Conservation (phyloP, 768 basidiomycete genomes). For the Lactarius evosmus region DNA sequence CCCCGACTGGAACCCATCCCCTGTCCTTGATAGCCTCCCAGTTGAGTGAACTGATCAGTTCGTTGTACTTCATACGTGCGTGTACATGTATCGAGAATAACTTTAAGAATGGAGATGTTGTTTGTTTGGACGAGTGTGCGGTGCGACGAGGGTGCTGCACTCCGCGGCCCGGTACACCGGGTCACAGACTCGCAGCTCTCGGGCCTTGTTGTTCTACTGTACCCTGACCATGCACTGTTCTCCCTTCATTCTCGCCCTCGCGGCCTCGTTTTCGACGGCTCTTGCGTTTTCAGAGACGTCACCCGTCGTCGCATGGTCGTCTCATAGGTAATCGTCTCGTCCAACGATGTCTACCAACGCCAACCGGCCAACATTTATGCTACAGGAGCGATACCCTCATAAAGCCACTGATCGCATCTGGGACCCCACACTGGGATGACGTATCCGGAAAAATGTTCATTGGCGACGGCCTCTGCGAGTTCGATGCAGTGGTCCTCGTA, state of each 20-base stretch:
- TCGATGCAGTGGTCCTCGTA: conserved; percentile 64
- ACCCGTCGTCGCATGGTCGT: conserved; percentile 72
- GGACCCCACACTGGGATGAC: conserved; percentile 22
- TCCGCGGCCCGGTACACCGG: not conserved
- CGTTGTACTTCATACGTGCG: not conserved
- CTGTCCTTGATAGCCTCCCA: conserved; percentile 16
- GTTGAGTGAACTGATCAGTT: not conserved
- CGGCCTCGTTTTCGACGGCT: conserved; percentile 44
- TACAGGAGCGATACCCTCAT: conserved; percentile 50
- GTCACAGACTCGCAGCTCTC: not conserved
- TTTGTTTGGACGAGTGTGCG: no score
- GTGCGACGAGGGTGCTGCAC: not conserved
- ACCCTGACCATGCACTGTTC: conserved; percentile 43
- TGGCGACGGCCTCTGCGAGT: conserved; percentile 51
- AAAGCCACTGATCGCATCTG: conserved; percentile 11
- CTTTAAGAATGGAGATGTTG: not conserved
- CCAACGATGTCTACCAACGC: not conserved
- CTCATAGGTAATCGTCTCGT: conserved; percentile 46
- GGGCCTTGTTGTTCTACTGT: no score
- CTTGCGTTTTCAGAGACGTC: conserved; percentile 59
- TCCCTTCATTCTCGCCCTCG: conserved; percentile 44
- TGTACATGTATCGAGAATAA: not conserved
- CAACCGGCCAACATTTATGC: not conserved
- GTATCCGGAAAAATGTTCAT: conserved; percentile 46
- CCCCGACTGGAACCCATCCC: conserved; percentile 28